phyloP scores from a whole-genome alignment of 129 eudicot species.

The Calendula officinalis region DNA sequence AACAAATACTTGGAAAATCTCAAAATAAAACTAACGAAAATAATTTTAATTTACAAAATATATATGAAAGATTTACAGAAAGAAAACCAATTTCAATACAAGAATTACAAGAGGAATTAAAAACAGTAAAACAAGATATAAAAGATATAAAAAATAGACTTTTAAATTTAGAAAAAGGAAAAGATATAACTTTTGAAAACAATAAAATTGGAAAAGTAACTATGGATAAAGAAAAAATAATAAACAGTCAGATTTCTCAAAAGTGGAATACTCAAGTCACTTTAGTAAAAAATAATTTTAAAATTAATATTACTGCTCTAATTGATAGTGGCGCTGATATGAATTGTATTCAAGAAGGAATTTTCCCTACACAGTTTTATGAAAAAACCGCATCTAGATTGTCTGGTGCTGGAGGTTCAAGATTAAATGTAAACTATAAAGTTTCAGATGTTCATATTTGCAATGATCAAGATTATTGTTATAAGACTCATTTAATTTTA shows the following conservation, averaged over 20 bases:
- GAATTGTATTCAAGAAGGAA: background rate
- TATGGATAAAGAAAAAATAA: background rate
- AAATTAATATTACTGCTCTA: background rate
- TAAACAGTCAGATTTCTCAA: background rate
- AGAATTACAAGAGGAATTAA: background rate
- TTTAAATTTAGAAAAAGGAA: background rate
- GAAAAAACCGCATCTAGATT: background rate
- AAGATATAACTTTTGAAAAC: no score
- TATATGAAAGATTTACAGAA: background rate
- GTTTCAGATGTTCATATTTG: background rate
- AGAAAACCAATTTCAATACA: background rate
- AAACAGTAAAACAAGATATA: background rate
- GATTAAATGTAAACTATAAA: background rate
- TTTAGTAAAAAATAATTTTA: background rate
- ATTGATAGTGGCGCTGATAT: background rate
- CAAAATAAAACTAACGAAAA: background rate
- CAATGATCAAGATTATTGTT: background rate
- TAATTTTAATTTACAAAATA: background rate
- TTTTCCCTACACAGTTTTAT: background rate
- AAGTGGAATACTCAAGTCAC: background rate
- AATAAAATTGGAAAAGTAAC: background rate
- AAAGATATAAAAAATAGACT: background rate
- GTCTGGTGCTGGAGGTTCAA: background rate
- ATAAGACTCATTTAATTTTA: background rate
- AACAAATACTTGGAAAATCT: background rate